Conservation (phyloP, 2,329 filamentous ascomycete genomes). For the Diatrype stigma region DNA sequence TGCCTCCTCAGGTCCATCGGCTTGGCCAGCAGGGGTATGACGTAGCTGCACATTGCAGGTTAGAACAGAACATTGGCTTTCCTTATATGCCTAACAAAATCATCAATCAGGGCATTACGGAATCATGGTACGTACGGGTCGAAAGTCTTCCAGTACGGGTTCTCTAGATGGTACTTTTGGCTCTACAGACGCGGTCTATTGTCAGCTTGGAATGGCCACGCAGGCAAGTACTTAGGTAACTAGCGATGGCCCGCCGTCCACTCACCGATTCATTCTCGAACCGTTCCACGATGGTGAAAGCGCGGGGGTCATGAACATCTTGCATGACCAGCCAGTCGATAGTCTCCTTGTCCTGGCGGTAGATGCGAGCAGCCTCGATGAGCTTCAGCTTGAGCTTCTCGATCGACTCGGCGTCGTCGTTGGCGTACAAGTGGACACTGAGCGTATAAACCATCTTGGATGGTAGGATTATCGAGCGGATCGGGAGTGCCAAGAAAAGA, state of each 20-base stretch:
- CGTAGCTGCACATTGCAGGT: constrained; percentile 40
- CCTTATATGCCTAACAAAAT: no score
- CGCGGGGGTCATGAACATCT: constrained; percentile 61
- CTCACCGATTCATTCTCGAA: constrained; percentile 62
- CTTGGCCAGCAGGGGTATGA: constrained; percentile 62
- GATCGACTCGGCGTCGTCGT: constrained; percentile 60
- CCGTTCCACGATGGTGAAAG: constrained; percentile 72
- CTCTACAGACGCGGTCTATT: constrained; percentile 31
- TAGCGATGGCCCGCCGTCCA: no score
- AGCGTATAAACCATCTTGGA: constrained; percentile 63
- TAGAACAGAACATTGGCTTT: not conserved
- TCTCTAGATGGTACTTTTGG: constrained; percentile 61
- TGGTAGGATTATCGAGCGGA: no score
- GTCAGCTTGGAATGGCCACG: no score
- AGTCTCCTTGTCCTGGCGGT: constrained; percentile 68
- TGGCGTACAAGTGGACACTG: constrained; percentile 66
- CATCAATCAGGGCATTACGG: not conserved
- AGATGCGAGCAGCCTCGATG: constrained; percentile 68
- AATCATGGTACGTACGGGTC: constrained; percentile 52
- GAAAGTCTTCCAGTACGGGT: constrained; percentile 74
- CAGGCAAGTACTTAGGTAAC: not conserved
- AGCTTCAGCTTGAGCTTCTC: constrained; percentile 67
- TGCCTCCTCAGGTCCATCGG: constrained; percentile 66
- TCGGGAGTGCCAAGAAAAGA: not conserved
- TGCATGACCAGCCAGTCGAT: constrained; percentile 75